Evolutionary conservation across 352 stramenopile genomes (phyloP), one percentile per base, ranked within the genome.

Genomic region (Phytopythium oedochilum): DNA sequence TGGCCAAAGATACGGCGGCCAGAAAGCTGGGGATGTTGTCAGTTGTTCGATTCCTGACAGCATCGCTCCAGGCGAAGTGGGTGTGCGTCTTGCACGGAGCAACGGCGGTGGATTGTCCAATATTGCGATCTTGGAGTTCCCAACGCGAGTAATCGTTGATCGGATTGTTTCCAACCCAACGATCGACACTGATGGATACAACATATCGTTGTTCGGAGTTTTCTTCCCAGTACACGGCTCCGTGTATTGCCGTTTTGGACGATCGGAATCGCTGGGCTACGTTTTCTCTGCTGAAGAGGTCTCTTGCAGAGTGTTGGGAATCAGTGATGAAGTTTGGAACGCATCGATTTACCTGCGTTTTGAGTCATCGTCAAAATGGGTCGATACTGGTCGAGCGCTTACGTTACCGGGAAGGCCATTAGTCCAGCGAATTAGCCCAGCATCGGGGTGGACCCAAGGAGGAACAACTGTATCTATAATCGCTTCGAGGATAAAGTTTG

Each of bases 391-490:
- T 20, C 17, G 32, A 6, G 46, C 15, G 4, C 66, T 73, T 29
- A 51, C 42, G 17, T 70, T 64, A 35, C 11, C 42, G 12, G 18
- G 47, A 6, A 50, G 53, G 15, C 60, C 73, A 22, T 48, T 17
- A 12, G 49, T 76, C 11, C 55, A 58, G 17, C 36, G 51, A 18
- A 72, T 76, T 35, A 51, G 55, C 5, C 73, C 73, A 8, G 12
- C 38, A 6, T 57, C 64, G 0, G 73, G 73, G 17, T 83, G 73
- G 70, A 67, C 57, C 50, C 60, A 61, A 18, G 68, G 73, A 10
- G 65, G 65, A 18, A 72, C 64, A 7, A 14, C 20, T 3, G 56
- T 83, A 55, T 28, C 50, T 12, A 62, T 80, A 1, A 38, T 68
- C 49, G 73, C 64, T 18, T 66, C 55, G 8, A 48, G 32, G 40